A percentile compares a stretch with the other conserved stretches of the same genome.
phyloP scores from a whole-genome alignment of 2,329 filamentous ascomycete genomes.

The Elsinoe perseae region DNA sequence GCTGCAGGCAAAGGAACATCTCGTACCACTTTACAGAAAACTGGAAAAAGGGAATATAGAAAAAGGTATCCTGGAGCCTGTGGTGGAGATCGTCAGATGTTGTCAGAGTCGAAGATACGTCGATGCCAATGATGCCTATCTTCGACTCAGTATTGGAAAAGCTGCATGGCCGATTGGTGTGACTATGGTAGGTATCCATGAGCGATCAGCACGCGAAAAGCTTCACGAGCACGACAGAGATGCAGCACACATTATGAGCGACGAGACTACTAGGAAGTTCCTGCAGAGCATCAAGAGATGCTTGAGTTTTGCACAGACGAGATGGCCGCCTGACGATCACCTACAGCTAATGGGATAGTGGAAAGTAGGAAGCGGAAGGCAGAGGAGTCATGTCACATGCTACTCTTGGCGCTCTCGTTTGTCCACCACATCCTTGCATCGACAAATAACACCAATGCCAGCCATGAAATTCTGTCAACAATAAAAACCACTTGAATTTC shows the following conservation, averaged over 20 bases:
- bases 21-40: conserved; percentile 82
- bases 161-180: conserved; percentile 95
- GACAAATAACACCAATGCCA: not conserved
- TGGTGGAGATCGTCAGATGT: conserved; percentile 85
- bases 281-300: conserved; percentile 97
- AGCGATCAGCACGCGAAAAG: conserved; percentile 90
- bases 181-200: conserved; percentile 99
- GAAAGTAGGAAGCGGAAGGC: not conserved
- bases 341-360: conserved; percentile 83
- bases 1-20: conserved; percentile 77
- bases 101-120: conserved; percentile 89
- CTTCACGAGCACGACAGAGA: conserved; percentile 68
- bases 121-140: conserved; percentile 90
- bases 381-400: conserved; percentile 8
- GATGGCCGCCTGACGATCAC: conserved; percentile 90
- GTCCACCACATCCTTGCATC: not conserved
- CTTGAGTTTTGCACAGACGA: conserved; percentile 89
- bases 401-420: conserved; percentile 6
- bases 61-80: conserved; percentile 67
- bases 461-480: not conserved
- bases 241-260: conserved; percentile 92
- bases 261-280: conserved; percentile 91
- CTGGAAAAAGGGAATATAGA: conserved; percentile 76
- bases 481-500: not conserved
- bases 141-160: conserved; percentile 70